Evolutionary conservation across 176 grass and related monocot genomes (phyloP), one percentile per base, ranked within the genome.

Genomic region (Canna indica): DNA sequence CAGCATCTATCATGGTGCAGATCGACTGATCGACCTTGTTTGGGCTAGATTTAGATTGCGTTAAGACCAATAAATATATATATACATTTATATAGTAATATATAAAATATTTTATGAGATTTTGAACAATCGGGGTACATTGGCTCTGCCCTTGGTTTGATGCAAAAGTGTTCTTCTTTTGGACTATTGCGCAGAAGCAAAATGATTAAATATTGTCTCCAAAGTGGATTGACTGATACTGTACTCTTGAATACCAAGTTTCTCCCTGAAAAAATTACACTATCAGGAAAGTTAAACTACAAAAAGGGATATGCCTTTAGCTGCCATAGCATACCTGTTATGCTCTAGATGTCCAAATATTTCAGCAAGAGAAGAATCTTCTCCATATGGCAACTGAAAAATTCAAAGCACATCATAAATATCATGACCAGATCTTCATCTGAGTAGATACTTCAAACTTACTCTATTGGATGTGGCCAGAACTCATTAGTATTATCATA

Each of bases 181-280:
- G 18, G 20, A 18, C 64, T 70, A 79, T 72, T 79, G 61, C 16
- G 67, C 59, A 29, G 82, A 64, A 71, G 82, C 82, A 71, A 79
- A 84, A 79, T 84, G 82, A 78, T 84, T 84, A 71, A 84, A 84
- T 13, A 84, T 79, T 22, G 76, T 84, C 64, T 84, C 82, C 30
- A 84, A 71, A 33, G 82, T 84, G 31, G 82, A 84, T 84, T 84
- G 82, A 84, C 76, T 84, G 64, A 84, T 71, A 64, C 82, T 84
- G 53, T 84, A 84, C 36, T 79, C 82, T 53, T 79, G 74, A 47
- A 84, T 79, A 56, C 82, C 82, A 71, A 84, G 76, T 64, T 60
- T 76, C 59, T 84, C 75, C 76, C 82, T 79, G 71, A 70, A 75
- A 27, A 81, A 64, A 67, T 12, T 15, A 52, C 26, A 69, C 42